Percentiles rank a stretch among this genome's conserved stretches.
Evolutionary conservation across 805 yeast species (phyloP).

Genomic region (Torulaspora delbrueckii): DNA sequence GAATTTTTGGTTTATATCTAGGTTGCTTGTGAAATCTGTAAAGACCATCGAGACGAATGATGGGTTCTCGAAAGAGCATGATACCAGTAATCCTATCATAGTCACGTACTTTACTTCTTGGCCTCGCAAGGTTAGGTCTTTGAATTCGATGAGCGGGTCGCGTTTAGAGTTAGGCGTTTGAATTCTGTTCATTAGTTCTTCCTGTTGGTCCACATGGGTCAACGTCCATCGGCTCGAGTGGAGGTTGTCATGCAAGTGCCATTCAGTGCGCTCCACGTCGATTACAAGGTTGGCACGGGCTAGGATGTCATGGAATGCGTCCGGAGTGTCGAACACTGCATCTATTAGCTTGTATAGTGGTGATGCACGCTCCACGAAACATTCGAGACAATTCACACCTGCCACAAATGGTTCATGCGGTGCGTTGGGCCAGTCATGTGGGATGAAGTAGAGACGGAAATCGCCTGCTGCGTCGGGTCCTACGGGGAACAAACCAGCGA

Average conservation of each 20-base stretch:
- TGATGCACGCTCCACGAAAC: conserved; percentile 1
- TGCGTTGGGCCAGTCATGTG: conserved; percentile 7
- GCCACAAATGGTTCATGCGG: conserved; percentile 3
- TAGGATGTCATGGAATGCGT: conserved; percentile 3
- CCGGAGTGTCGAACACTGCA: background rate
- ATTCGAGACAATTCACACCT: conserved; percentile 12
- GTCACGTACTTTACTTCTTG: conserved; percentile 11
- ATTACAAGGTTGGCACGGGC: conserved; percentile 1
- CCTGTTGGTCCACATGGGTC: background rate
- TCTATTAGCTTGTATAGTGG: background rate
- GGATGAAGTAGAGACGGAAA: conserved; percentile 8
- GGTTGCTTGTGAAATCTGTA: conserved; percentile 30
- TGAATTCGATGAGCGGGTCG: conserved; percentile 14
- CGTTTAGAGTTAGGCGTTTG: background rate
- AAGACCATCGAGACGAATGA: conserved; percentile 19
- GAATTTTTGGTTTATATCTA: conserved; percentile 14
- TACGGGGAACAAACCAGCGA: conserved; percentile 5
- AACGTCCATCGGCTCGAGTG: conserved; percentile 9
- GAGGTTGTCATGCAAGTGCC: conserved; percentile 5
- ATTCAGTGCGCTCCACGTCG: conserved; percentile 2
- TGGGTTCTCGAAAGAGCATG: conserved; percentile 17
- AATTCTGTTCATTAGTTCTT: background rate
- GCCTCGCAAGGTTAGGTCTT: conserved; percentile 10
- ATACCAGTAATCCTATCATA: conserved; percentile 22
- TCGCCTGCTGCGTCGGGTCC: background rate